Conservation (phyloP, 352 stramenopile genomes). For the Halophytophthora batemanensis region DNA sequence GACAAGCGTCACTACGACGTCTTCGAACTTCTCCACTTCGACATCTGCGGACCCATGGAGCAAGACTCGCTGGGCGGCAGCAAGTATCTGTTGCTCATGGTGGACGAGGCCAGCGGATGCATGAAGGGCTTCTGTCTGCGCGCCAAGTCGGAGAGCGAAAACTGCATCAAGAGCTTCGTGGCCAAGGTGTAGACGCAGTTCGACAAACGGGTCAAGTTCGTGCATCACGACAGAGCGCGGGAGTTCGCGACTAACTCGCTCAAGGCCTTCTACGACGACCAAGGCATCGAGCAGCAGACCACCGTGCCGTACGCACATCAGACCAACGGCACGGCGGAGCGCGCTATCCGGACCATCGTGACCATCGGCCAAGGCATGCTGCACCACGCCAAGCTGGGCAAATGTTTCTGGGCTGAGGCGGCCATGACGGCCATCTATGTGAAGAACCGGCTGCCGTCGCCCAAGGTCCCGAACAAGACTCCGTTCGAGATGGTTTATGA, state of each 20-base stretch:
- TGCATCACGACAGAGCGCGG: slow-evolving; percentile 12
- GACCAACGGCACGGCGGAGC: slow-evolving; percentile 15
- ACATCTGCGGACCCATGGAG: slow-evolving; percentile 16
- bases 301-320: slow-evolving; percentile 13
- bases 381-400: slow-evolving; percentile 12
- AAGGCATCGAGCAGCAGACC: slow-evolving; percentile 11
- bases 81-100: slow-evolving; percentile 15
- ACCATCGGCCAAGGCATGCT: slow-evolving; percentile 12
- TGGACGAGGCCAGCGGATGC: slow-evolving; percentile 17
- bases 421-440: slow-evolving; percentile 5
- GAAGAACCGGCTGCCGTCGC: too few relatives aligned
- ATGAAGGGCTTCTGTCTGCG: slow-evolving; percentile 20
- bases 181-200: slow-evolving; percentile 8
- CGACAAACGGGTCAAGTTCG: slow-evolving; percentile 12
- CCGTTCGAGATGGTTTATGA: slow-evolving; percentile 9
- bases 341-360: slow-evolving; percentile 13
- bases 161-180: slow-evolving; percentile 8
- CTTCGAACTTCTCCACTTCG: slow-evolving; percentile 18
- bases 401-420: slow-evolving; percentile 10
- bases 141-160: slow-evolving; percentile 14
- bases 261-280: slow-evolving; percentile 7
- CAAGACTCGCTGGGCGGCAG: slow-evolving; percentile 11
- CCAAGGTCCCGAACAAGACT: too few relatives aligned
- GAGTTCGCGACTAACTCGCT: slow-evolving; percentile 16
- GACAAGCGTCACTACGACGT: slow-evolving; percentile 6